phyloP scores from a whole-genome alignment of 805 yeast genomes.

The Zygoascus biomembranicola region DNA sequence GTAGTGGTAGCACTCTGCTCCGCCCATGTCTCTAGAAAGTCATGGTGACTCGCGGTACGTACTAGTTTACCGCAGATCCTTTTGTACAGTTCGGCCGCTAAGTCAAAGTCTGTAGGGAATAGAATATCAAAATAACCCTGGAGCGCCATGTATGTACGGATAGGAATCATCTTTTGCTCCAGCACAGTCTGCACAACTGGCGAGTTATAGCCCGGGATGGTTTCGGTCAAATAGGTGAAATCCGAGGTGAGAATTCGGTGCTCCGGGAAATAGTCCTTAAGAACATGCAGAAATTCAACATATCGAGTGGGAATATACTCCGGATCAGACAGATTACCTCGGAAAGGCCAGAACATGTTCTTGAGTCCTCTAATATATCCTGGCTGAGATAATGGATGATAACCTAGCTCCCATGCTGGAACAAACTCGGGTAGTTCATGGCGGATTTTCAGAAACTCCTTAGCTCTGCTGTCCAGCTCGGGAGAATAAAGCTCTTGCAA shows the following conservation, averaged over 20 bases:
- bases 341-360: slow-evolving; percentile 53
- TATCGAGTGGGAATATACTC: slow-evolving; percentile 79
- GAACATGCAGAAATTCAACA: slow-evolving; percentile 53
- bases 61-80: slow-evolving; percentile 56
- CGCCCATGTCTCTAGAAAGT: slow-evolving; percentile 64
- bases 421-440: slow-evolving; percentile 26
- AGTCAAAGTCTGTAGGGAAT: slow-evolving; percentile 73
- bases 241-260: slow-evolving; percentile 72
- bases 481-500: slow-evolving; percentile 55
- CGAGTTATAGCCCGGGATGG: slow-evolving; percentile 48
- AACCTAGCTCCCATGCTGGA: slow-evolving; percentile 27
- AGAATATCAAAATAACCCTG: slow-evolving; percentile 83
- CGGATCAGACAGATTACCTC: slow-evolving; percentile 58
- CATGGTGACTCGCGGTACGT: slow-evolving; percentile 48
- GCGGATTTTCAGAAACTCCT: slow-evolving; percentile 48
- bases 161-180: slow-evolving; percentile 57
- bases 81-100: slow-evolving; percentile 53
- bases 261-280: slow-evolving; percentile 60
- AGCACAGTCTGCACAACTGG: slow-evolving; percentile 79
- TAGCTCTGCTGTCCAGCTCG: slow-evolving; percentile 29
- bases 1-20: slow-evolving; percentile 60
- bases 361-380: slow-evolving; percentile 34
- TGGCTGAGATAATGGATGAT: slow-evolving; percentile 57
- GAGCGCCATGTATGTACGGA: slow-evolving; percentile 67
- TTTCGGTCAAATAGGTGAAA: slow-evolving; percentile 39